Base-by-base conservation (phyloP, 805 yeast species). In the Metschnikowia santaceciliae region DNA sequence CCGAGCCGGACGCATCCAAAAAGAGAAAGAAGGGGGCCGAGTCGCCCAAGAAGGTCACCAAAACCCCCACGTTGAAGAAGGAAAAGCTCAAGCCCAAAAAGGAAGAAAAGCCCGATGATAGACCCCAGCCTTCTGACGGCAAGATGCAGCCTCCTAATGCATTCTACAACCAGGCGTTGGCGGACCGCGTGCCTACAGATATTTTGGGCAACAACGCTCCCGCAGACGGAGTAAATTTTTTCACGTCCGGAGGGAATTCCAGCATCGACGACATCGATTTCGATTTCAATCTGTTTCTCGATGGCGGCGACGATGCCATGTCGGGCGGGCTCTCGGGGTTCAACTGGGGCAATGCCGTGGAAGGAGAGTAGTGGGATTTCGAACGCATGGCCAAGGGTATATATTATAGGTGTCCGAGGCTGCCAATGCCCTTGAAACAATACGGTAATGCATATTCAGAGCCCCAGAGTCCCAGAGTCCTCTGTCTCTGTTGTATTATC, bases 231-330 rank as follows among this genome's bases (percentile, higher is more conserved):
- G 53, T 53, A n/a, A 54, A 55, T 34, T 63, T 64, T 47, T 67
- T 65, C 48, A 58, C 58, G 19, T 40, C 59, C 23, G 56, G 61
- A 2, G 58, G 60, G 19, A 54, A 55, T 22, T 63, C 64, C 8
- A 65, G 68, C n/a, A 61, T 72, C 35, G 77, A 72, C 42, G 78
- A 73, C 47, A 71, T 74, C 34, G 77, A 72, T 53, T 74, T 74
- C 58, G 77, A 72, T 53, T 73, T 73, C 57, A 70, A 70, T 53
- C 70, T 62, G 62, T 70, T 74, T 53, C 66, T 74, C 57, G 76
- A 71, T 44, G 71, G 64, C 13, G 60, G 54, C 19, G 71, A 67
- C 40, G 58, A 54, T 7, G 58, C 60, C 2, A 55, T 70, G 51
- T 63, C 65, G 51, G 77, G 73, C 49, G 63, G 68, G 7, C 69